Percentiles rank a stretch among this genome's conserved stretches.
These are phyloP conservation scores for Cladophialophora immunda DNA, from an alignment of 2,329 filamentous ascomycete species.

Conservation along the genomic window DNA sequence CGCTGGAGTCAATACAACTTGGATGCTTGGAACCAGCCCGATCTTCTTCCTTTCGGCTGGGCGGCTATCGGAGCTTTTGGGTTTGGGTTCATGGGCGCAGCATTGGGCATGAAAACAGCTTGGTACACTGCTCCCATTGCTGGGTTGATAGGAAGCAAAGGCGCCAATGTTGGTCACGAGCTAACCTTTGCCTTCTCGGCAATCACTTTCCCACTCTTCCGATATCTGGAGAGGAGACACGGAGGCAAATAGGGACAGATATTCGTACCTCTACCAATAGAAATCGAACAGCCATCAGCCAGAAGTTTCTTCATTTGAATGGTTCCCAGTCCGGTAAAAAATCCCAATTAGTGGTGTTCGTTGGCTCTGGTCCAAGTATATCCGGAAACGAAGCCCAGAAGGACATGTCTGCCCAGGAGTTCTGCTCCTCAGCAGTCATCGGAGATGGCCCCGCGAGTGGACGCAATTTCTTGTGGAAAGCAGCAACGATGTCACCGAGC, in stretches of 20 bases:
- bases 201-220: constrained; percentile 10
- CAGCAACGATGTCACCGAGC: constrained; percentile 50
- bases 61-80: constrained; percentile 19
- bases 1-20: constrained; percentile 20
- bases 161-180: constrained; percentile 19
- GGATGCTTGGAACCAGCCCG: constrained; percentile 19
- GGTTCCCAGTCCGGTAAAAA: constrained; percentile 43
- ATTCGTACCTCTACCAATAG: constrained; percentile 23
- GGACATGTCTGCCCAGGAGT: constrained; percentile 13
- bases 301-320: constrained; percentile 7
- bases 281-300: neutral
- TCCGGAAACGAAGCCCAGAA: constrained; percentile 46
- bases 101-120: constrained; percentile 13
- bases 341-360: constrained; percentile 44
- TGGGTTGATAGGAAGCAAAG: neutral
- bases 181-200: constrained; percentile 19
- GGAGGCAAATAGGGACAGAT: constrained; percentile 13
- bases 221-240: constrained; percentile 14
- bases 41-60: constrained; percentile 18
- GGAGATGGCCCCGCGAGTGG: constrained; percentile 33
- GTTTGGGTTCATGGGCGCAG: constrained; percentile 19
- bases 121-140: constrained; percentile 16
- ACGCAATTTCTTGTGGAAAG: constrained; percentile 49
- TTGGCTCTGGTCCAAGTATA: constrained; percentile 45
- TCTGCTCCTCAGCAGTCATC: constrained; percentile 1